Evolutionary conservation across 257 asterid genomes (phyloP).

Genomic region (Fraxinus americana): DNA sequence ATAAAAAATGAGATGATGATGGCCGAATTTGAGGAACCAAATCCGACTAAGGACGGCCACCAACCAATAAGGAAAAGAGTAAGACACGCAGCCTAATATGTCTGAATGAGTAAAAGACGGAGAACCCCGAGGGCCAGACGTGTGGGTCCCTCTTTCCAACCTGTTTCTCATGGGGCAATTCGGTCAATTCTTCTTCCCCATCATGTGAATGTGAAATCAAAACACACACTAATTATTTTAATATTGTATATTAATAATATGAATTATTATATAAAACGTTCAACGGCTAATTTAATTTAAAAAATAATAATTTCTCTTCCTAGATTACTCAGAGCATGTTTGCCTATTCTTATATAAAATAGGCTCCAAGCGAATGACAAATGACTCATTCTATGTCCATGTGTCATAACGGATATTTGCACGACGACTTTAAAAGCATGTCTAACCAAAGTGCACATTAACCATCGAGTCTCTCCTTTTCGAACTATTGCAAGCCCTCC

Average conservation of each 20-base stretch:
- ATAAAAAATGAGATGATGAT: neutral
- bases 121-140: constrained; percentile 29
- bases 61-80: neutral
- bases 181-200: constrained; percentile 4
- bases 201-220: constrained; percentile 9
- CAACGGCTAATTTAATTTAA: neutral
- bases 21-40: neutral
- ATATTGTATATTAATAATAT: neutral
- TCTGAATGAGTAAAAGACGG: constrained; percentile 21
- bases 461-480: too few species aligned
- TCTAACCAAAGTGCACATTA: too few species aligned
- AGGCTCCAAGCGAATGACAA: too few species aligned
- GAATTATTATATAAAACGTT: neutral
- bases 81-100: neutral
- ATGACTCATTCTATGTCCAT: too few species aligned
- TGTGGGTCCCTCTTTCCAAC: constrained; percentile 36
- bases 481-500: too few species aligned
- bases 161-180: neutral
- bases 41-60: neutral
- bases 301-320: neutral
- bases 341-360: neutral
- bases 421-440: too few species aligned
- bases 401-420: too few species aligned
- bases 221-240: constrained; percentile 10
- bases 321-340: neutral